Evolutionary conservation across 208 protist genomes (phyloP).

Genomic region (Trypanosoma brucei): DNA sequence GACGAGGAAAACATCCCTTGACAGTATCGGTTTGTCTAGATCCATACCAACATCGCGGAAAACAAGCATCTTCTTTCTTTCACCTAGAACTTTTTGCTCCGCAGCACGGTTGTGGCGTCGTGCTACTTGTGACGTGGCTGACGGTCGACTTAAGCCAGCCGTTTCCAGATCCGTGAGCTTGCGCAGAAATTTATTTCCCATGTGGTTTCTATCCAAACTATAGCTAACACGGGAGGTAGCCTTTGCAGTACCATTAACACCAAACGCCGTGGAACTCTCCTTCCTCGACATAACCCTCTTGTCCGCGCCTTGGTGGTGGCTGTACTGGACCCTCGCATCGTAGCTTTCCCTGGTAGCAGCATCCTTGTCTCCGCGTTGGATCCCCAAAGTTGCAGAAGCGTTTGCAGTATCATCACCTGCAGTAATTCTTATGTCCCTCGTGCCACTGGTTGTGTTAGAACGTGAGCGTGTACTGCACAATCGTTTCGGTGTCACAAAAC

Average conservation of each 20-base stretch:
- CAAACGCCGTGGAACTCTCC: conserved; percentile 40
- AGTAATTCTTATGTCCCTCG: too few species aligned
- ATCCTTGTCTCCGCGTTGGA: conserved; percentile 30
- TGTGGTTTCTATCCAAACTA: background rate
- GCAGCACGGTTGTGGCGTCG: background rate
- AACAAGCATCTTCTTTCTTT: conserved; percentile 70
- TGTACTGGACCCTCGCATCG: conserved; percentile 24
- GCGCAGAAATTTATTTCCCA: background rate
- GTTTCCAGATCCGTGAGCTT: background rate
- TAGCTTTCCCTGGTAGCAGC: conserved; percentile 4
- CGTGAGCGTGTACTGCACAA: too few species aligned
- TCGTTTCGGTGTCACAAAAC: too few species aligned
- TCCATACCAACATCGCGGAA: conserved; percentile 89
- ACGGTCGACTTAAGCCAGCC: background rate
- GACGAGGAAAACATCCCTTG: conserved; percentile 80
- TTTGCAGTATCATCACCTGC: conserved; percentile 12
- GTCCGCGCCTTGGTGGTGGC: conserved; percentile 26
- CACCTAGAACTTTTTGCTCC: conserved; percentile 61
- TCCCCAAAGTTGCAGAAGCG: conserved; percentile 34
- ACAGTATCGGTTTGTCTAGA: conserved; percentile 84
- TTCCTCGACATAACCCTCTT: conserved; percentile 24
- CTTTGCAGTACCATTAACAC: background rate
- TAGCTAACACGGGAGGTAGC: background rate
- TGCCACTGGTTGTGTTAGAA: too few species aligned
- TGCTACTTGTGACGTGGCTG: background rate